phyloP scores from a whole-genome alignment of 176 grass and related monocot genomes.

The Triticum urartu region DNA sequence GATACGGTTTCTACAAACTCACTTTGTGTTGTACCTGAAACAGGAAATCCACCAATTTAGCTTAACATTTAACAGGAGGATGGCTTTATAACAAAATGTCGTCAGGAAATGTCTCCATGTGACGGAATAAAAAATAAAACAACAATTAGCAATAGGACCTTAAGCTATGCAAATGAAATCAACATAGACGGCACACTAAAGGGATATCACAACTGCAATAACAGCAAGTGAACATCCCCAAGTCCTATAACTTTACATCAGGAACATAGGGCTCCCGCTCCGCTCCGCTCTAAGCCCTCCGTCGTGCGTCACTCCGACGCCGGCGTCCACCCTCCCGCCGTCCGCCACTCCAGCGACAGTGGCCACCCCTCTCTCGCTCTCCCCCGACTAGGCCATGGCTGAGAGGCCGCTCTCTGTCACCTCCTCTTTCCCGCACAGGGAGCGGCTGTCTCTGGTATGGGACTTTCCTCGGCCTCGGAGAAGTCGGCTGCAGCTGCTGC shows the following conservation, averaged over 20 bases:
- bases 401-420: too few relatives aligned
- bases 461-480: too few relatives aligned
- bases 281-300: too few relatives aligned
- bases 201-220: background rate
- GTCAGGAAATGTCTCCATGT: background rate
- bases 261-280: too few relatives aligned
- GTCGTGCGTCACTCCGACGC: too few relatives aligned
- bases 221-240: background rate
- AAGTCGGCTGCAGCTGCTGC: too few relatives aligned
- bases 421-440: too few relatives aligned
- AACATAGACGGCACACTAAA: constrained; percentile 1
- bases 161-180: background rate
- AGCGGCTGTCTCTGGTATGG: too few relatives aligned
- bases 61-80: background rate
- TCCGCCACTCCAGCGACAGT: too few relatives aligned
- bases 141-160: background rate
- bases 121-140: background rate
- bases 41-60: background rate
- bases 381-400: too few relatives aligned
- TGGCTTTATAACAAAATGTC: background rate
- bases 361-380: too few relatives aligned
- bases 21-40: constrained; percentile 32
- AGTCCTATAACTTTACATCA: background rate
- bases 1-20: constrained; percentile 26
- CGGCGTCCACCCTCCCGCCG: too few relatives aligned